Percentiles rank a stretch among this genome's conserved stretches.
These are phyloP conservation scores for Marasmius sp. DNA, from an alignment of 1,284 basidiomycete species.

Conservation along the genomic window DNA sequence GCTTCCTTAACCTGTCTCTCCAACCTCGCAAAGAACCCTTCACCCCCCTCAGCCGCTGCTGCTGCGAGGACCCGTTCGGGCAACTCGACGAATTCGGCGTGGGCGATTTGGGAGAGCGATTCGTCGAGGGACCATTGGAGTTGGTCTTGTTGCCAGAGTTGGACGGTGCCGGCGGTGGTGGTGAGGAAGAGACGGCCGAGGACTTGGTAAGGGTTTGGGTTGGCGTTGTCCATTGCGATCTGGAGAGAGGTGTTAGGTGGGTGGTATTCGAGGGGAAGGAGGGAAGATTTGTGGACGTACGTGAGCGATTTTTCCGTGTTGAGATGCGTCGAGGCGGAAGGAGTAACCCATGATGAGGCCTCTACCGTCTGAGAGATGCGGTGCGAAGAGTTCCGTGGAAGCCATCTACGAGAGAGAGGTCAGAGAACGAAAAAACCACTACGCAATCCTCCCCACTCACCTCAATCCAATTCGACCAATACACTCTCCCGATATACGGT, in stretches of 20 bases:
- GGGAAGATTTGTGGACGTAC: constrained; percentile 44
- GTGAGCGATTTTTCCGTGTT: constrained; percentile 72
- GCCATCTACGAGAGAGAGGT: constrained; percentile 31
- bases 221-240: constrained; percentile 58
- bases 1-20: constrained; percentile 63
- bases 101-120: constrained; percentile 64
- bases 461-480: constrained; percentile 63
- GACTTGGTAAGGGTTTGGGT: constrained; percentile 39
- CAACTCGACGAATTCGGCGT: constrained; percentile 76
- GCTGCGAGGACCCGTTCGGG: constrained; percentile 60
- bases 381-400: constrained; percentile 59
- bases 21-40: constrained; percentile 59
- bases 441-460: constrained; percentile 48
- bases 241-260: constrained; percentile 21
- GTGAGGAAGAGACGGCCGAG: constrained; percentile 58
- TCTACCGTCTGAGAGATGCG: constrained; percentile 51
- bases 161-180: constrained; percentile 79
- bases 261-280: background rate
- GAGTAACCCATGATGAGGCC: constrained; percentile 62
- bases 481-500: constrained; percentile 69
- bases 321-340: constrained; percentile 71
- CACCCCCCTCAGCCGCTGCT: constrained; percentile 41
- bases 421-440: constrained; percentile 5
- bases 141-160: constrained; percentile 68
- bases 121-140: constrained; percentile 86